Percentiles rank a stretch among this genome's conserved stretches.
Evolutionary conservation across 2,329 filamentous ascomycete genomes (phyloP).

Genomic region (Ophiostoma pallidulum): DNA sequence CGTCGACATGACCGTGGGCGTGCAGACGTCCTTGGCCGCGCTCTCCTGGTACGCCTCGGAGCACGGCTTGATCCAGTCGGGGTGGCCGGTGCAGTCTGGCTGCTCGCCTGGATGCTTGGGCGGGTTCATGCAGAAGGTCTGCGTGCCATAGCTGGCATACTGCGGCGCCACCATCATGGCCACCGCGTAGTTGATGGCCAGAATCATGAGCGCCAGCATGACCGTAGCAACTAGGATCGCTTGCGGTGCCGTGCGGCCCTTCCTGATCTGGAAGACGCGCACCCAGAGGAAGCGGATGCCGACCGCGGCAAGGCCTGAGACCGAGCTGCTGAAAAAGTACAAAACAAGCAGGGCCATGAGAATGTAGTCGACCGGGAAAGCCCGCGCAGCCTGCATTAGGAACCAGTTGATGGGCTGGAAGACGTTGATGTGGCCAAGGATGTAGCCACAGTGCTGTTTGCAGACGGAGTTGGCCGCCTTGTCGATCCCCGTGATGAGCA

Average conservation of each 20-base stretch:
- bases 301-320: slow-evolving; percentile 75
- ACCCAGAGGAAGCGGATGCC: slow-evolving; percentile 97
- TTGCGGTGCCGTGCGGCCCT: slow-evolving; percentile 81
- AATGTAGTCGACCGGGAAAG: slow-evolving; percentile 87
- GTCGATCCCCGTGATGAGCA: slow-evolving; percentile 93
- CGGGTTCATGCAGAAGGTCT: slow-evolving; percentile 80
- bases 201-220: slow-evolving; percentile 76
- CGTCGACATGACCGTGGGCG: slow-evolving; percentile 80
- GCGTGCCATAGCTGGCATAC: slow-evolving; percentile 87
- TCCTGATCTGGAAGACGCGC: slow-evolving; percentile 81
- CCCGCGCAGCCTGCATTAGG: slow-evolving; percentile 67
- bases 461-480: slow-evolving; percentile 94
- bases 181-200: slow-evolving; percentile 87
- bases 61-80: slow-evolving; percentile 68
- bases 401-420: slow-evolving; percentile 95
- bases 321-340: slow-evolving; percentile 79
- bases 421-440: slow-evolving; percentile 76
- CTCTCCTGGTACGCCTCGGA: slow-evolving; percentile 63
- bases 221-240: slow-evolving; percentile 85
- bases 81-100: slow-evolving; percentile 65
- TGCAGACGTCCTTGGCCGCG: slow-evolving; percentile 75
- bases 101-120: slow-evolving; percentile 52
- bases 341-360: slow-evolving; percentile 78
- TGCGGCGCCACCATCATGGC: slow-evolving; percentile 93
- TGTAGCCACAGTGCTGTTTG: slow-evolving; percentile 83